A percentile compares a stretch with the other conserved stretches of the same genome.
phyloP scores from a whole-genome alignment of 1,284 basidiomycete species.

The Ustilago crameri region DNA sequence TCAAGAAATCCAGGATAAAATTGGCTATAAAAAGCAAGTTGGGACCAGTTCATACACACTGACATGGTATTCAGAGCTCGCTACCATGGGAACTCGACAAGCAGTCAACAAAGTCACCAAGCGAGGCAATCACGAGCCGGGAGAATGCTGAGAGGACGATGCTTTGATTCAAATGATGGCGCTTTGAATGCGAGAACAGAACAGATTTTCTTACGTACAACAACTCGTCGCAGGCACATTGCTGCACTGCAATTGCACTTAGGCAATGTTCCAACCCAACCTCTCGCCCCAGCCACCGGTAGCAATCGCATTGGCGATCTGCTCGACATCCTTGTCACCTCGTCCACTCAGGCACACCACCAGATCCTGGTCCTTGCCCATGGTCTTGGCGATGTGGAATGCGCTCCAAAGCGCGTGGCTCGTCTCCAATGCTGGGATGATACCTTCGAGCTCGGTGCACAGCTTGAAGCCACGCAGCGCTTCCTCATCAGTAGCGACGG shows the following conservation, averaged over 20 bases:
- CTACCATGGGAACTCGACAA: too few relatives aligned
- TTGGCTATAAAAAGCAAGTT: background rate
- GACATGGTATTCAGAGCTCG: too few relatives aligned
- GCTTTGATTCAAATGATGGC: background rate
- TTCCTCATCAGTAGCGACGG: slow-evolving; percentile 90
- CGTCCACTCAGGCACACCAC: slow-evolving; percentile 79
- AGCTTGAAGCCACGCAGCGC: slow-evolving; percentile 91
- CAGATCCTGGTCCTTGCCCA: slow-evolving; percentile 85
- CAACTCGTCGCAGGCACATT: too few relatives aligned
- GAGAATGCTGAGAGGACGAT: background rate
- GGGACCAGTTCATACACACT: too few relatives aligned
- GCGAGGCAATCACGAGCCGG: too few relatives aligned
- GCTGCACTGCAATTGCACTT: background rate
- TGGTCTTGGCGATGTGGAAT: slow-evolving; percentile 82
- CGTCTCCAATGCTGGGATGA: slow-evolving; percentile 96
- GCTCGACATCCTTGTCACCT: slow-evolving; percentile 94
- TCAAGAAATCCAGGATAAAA: background rate
- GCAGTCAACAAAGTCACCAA: too few relatives aligned
- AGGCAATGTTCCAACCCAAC: slow-evolving; percentile 61
- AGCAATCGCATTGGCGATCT: slow-evolving; percentile 76
- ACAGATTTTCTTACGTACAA: too few relatives aligned
- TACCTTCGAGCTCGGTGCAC: slow-evolving; percentile 91
- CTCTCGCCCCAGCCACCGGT: slow-evolving; percentile 62
- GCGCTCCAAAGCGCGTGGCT: slow-evolving; percentile 95
- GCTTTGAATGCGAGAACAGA: too few relatives aligned